Evolutionary conservation across 2,329 filamentous ascomycete species (phyloP), one percentile per base, ranked within the genome.

Genomic region (Aaosphaeria pasadenensis): DNA sequence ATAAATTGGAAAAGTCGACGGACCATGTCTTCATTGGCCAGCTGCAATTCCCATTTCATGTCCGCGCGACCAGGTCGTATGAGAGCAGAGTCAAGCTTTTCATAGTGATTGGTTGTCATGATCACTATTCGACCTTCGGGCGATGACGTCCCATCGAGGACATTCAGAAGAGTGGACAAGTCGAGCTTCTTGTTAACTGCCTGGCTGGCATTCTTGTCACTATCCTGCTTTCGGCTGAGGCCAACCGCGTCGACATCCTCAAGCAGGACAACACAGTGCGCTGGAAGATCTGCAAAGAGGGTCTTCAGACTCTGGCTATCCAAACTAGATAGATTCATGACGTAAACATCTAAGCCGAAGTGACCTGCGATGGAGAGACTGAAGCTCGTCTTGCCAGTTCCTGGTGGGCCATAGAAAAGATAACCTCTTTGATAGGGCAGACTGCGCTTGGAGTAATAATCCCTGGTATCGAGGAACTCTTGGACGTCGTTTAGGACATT

Each of bases 81-180:
- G 7, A 91, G 77, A 0, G 86, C 87, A 7, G 39, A 17, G 17
- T 40, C 39, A 9, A 40, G 39, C 7, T 24, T 7, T 42, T 91
- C 83, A 6, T 85, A 84, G 51, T 84, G 80, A 68, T 91, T 91
- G 39, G 86, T 89, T 1, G 87, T 90, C 85, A 91, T 89, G 70
- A 91, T 84, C 35, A 91, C 77, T 24, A 91, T 80, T 43, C 87
- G 7, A 24, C 39, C 39, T 69, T 91, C 87, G 58, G 88, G 85
- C 7, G 83, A 87, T 4, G 85, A 86, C 4, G 90, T 86, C 47
- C 88, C 87, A 60, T 94, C 88, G 30, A 92, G 88, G 48, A 87
- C 86, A 67, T 92, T 92, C 44, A 92, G 78, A 1, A 92, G 78
- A 2, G 87, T 87, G 0, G 86, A 89, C 5, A 92, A 77, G 1